Evolutionary conservation across 495 filamentous ascomycete species (phyloP), one percentile per base, ranked within the genome.

Genomic region (Cercophora sp.): DNA sequence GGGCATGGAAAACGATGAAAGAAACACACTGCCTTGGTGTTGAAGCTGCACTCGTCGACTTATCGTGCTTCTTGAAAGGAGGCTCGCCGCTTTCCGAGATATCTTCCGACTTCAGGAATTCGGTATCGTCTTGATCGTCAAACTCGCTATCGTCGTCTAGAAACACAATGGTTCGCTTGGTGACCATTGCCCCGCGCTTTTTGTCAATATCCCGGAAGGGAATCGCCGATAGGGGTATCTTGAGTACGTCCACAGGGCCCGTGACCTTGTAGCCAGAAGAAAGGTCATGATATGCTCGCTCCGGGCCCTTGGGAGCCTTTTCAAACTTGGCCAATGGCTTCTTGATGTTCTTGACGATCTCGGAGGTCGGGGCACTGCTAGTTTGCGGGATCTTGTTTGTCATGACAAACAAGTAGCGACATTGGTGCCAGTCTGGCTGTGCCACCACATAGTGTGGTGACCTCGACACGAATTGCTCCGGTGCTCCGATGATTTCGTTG

Each of bases 351-450:
- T n/a, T n/a, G n/a, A n/a, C n/a, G n/a, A n/a, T n/a, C n/a, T n/a
- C n/a, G n/a, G n/a, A n/a, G n/a, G n/a, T n/a, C n/a, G n/a, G n/a
- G n/a, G n/a, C n/a, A n/a, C n/a, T n/a, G n/a, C n/a, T n/a, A n/a
- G n/a, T n/a, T n/a, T n/a, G n/a, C n/a, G n/a, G n/a, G n/a, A n/a
- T n/a, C n/a, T n/a, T n/a, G n/a, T n/a, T n/a, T n/a, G 36, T 15
- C 37, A 55, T 57, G 47, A 94, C 82, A 57, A 96, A 91, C 2
- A 97, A 74, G 67, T 95, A 97, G 51, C 92, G 78, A 19, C 88
- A 87, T 61, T 96, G 91, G 52, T 94, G 91, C 92, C 92, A 97
- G 56, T 94, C 86, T 11, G 86, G 70, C 27, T 89, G 76, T 4
- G 76, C 64, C 2, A 97, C 85, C 13, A 96, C 92, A 26, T 86